These are phyloP conservation scores for Lactifluus volemus DNA, from an alignment of 768 basidiomycete genomes.

Conservation along the genomic window DNA sequence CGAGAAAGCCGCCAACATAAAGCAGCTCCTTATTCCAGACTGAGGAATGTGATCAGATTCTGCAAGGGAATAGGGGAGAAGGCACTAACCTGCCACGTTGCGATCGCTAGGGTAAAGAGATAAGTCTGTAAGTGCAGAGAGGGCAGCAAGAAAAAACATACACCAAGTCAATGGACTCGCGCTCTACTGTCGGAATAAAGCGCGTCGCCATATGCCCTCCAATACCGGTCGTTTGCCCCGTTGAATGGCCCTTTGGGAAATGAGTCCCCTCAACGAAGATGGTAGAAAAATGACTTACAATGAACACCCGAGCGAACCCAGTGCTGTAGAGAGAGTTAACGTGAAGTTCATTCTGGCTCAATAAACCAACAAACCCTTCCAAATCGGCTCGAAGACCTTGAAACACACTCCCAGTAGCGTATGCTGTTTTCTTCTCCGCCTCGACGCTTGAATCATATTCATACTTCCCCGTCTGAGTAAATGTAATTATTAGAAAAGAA, in stretches of 20 bases:
- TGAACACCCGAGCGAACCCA: constrained; percentile 74
- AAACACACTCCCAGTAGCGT: constrained; percentile 72
- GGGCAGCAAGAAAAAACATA: constrained; percentile 28
- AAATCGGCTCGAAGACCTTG: constrained; percentile 81
- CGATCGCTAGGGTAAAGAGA: constrained; percentile 47
- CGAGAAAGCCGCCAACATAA: constrained; percentile 73
- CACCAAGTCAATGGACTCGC: constrained; percentile 88
- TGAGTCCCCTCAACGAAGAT: constrained; percentile 3
- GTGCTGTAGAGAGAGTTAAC: constrained; percentile 30
- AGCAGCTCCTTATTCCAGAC: constrained; percentile 91
- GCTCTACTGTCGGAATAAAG: constrained; percentile 93
- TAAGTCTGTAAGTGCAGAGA: neutral
- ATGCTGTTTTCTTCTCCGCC: constrained; percentile 52
- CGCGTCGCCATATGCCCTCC: constrained; percentile 64
- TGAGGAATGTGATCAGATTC: constrained; percentile 22
- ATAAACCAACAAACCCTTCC: constrained; percentile 49
- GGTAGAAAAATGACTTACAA: constrained; percentile 38
- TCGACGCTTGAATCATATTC: constrained; percentile 67
- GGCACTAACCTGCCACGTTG: constrained; percentile 57
- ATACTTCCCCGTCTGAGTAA: constrained; percentile 62
- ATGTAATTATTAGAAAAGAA: neutral
- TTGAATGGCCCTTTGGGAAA: constrained; percentile 65
- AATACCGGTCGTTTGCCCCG: constrained; percentile 84
- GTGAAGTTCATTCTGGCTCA: neutral
- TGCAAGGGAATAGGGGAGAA: neutral